These are phyloP conservation scores for Ottelia alismoides DNA, from an alignment of 106 monocot species.

Conservation along the genomic window DNA sequence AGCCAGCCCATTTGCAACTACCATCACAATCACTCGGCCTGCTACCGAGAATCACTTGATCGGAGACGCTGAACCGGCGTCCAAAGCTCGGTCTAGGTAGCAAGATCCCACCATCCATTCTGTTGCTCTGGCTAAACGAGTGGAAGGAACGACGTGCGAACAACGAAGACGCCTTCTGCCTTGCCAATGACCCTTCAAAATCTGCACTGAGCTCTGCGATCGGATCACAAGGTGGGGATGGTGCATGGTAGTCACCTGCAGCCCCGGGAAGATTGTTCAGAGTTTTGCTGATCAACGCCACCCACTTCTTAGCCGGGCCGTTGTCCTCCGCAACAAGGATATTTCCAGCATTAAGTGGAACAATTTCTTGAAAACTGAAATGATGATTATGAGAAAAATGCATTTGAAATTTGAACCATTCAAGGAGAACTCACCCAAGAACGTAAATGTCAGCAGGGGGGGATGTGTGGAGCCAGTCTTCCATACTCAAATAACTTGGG, in stretches of 20 bases:
- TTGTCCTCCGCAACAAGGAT: constrained; percentile 74
- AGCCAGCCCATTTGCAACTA: constrained; percentile 32
- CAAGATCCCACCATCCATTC: constrained; percentile 33
- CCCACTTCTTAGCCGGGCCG: constrained; percentile 73
- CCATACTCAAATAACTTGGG: constrained; percentile 47
- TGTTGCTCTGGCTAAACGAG: constrained; percentile 35
- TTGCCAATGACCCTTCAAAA: constrained; percentile 42
- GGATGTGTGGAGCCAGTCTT: constrained; percentile 76
- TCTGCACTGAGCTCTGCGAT: constrained; percentile 56
- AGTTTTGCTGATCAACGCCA: constrained; percentile 42
- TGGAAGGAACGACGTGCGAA: constrained; percentile 55
- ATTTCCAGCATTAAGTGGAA: constrained; percentile 82
- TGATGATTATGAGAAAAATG: background rate
- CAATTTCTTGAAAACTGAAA: constrained; percentile 78
- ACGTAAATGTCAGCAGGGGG: constrained; percentile 85
- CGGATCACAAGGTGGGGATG: constrained; percentile 44
- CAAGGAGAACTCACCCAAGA: constrained; percentile 30
- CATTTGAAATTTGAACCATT: background rate
- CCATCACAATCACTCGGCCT: constrained; percentile 47
- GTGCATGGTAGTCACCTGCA: constrained; percentile 24
- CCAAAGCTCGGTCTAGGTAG: constrained; percentile 34
- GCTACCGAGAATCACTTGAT: constrained; percentile 24
- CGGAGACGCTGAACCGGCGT: constrained; percentile 53
- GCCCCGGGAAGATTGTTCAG: constrained; percentile 53
- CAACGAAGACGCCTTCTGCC: constrained; percentile 41